phyloP scores from a whole-genome alignment of 2,329 filamentous ascomycete genomes.

The Trichophyton simii region DNA sequence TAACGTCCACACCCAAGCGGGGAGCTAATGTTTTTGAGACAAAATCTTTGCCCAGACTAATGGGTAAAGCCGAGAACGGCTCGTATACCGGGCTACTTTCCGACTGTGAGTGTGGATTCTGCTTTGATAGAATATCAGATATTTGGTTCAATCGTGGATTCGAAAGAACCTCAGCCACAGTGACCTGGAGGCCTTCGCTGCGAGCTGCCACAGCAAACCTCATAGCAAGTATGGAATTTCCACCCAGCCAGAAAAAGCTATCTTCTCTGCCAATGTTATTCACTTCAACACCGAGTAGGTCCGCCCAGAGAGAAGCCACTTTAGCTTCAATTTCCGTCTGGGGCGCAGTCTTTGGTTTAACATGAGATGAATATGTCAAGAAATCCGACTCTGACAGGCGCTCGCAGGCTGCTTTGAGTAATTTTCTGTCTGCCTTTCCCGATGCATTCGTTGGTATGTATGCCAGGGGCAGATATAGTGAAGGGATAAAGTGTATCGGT shows the following conservation, averaged over 20 bases:
- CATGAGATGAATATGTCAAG: not conserved
- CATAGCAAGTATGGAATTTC: constrained; percentile 48
- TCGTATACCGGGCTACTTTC: not conserved
- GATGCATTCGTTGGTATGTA: constrained; percentile 16
- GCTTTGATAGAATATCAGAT: not conserved
- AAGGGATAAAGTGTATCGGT: constrained; percentile 26
- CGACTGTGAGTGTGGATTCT: not conserved
- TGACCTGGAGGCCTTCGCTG: constrained; percentile 37
- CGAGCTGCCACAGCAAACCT: constrained; percentile 46
- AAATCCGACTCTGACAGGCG: not conserved
- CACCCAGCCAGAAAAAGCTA: constrained; percentile 46
- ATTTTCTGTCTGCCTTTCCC: constrained; percentile 28
- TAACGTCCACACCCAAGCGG: not conserved
- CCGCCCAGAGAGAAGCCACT: constrained; percentile 34
- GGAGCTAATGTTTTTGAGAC: not conserved
- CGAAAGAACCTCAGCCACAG: constrained; percentile 44
- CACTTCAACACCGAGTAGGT: constrained; percentile 34
- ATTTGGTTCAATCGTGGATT: not conserved
- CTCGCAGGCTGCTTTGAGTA: not conserved
- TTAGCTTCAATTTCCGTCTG: constrained; percentile 7
- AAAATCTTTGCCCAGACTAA: not conserved
- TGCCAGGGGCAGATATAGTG: constrained; percentile 22
- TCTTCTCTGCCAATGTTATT: constrained; percentile 38
- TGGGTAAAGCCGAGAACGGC: not conserved
- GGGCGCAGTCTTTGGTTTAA: not conserved